phyloP scores from a whole-genome alignment of 2,329 filamentous ascomycete genomes.

The Paecilomyces fulvus region DNA sequence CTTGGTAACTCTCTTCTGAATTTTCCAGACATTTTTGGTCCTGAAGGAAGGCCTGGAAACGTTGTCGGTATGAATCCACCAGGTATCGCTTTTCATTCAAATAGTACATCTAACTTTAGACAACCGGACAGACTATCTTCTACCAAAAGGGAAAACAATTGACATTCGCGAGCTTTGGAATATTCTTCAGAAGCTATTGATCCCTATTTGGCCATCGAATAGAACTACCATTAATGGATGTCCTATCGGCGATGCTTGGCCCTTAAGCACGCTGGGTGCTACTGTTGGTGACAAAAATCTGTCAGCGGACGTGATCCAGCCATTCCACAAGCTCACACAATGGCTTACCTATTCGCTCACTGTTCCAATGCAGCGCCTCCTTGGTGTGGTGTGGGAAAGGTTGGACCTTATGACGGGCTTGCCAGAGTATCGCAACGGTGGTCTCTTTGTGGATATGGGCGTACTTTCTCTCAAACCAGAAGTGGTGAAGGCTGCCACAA shows the following conservation, averaged over 20 bases:
- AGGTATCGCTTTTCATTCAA: not conserved
- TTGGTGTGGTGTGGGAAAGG: conserved; percentile 46
- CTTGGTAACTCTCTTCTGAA: conserved; percentile 36
- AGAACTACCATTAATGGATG: conserved; percentile 32
- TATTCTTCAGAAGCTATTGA: conserved; percentile 36
- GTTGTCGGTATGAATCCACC: conserved; percentile 36
- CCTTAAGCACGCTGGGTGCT: conserved; percentile 21
- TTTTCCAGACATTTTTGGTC: conserved; percentile 34
- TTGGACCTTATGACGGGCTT: conserved; percentile 55
- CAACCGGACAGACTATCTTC: conserved; percentile 33
- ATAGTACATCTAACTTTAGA: not conserved
- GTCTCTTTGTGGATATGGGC: conserved; percentile 55
- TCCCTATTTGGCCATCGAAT: conserved; percentile 43
- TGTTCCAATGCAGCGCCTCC: conserved; percentile 51
- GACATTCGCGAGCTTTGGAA: conserved; percentile 37
- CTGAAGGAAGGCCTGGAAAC: conserved; percentile 38
- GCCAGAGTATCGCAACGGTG: conserved; percentile 79
- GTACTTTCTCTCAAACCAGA: conserved; percentile 45
- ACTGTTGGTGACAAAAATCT: conserved; percentile 3
- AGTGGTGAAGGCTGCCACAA: conserved; percentile 36
- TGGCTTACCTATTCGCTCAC: conserved; percentile 68
- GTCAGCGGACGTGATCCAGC: conserved; percentile 33
- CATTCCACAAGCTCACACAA: conserved; percentile 44
- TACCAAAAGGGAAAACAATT: conserved; percentile 19
- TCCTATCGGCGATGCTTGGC: conserved; percentile 46